phyloP scores from a whole-genome alignment of 2,329 filamentous ascomycete genomes.

The Ascochyta rabiei region DNA sequence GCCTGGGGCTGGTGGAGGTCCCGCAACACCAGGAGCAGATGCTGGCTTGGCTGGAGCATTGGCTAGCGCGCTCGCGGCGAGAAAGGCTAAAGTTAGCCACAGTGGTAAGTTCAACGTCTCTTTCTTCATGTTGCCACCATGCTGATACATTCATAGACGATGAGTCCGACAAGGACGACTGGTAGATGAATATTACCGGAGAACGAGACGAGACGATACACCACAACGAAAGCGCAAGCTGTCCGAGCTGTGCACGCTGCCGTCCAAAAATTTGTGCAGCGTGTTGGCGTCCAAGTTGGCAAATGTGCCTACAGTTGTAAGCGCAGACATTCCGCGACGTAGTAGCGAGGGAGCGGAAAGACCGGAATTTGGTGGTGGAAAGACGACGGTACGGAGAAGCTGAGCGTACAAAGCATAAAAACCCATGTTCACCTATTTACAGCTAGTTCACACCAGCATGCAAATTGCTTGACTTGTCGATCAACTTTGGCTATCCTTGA shows the following conservation, averaged over 20 bases:
- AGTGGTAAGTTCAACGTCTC: slow-evolving; percentile 69
- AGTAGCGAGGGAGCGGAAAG: neutral
- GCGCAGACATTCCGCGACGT: neutral
- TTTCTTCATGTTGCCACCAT: slow-evolving; percentile 8
- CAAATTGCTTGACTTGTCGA: neutral
- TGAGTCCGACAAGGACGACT: slow-evolving; percentile 77
- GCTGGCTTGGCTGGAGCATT: slow-evolving; percentile 59
- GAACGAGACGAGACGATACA: neutral
- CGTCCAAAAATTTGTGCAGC: neutral
- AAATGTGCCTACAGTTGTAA: neutral
- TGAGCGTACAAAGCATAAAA: slow-evolving; percentile 3
- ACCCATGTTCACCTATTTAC: neutral
- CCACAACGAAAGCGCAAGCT: neutral
- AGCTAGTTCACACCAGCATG: neutral
- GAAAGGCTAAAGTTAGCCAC: slow-evolving; percentile 92
- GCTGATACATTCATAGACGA: slow-evolving; percentile 64
- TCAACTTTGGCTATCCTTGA: neutral
- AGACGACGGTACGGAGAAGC: neutral
- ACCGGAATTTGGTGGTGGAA: neutral
- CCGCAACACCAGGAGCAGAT: slow-evolving; percentile 36
- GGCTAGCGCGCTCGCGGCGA: slow-evolving; percentile 81
- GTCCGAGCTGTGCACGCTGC: neutral
- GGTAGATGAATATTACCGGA: slow-evolving; percentile 52
- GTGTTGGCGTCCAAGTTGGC: neutral
- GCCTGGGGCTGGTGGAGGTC: slow-evolving; percentile 55